These are phyloP conservation scores for Acrocalymma vagum DNA, from an alignment of 2,329 filamentous ascomycete species.

Conservation along the genomic window DNA sequence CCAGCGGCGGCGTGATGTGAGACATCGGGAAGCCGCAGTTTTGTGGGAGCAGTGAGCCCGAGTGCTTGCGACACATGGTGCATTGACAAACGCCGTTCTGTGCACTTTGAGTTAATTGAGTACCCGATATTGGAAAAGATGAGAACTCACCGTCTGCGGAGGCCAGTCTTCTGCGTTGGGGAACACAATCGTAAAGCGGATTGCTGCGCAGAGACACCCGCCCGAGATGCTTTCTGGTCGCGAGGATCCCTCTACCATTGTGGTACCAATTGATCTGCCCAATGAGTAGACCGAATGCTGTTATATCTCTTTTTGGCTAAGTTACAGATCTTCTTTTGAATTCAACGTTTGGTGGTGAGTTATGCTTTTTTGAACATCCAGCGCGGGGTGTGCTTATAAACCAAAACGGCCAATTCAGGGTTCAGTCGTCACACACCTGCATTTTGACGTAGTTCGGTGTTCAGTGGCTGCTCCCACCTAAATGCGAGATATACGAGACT, in stretches of 20 bases:
- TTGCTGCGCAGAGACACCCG: slow-evolving; percentile 34
- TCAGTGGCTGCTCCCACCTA: slow-evolving; percentile 2
- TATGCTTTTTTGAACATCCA: background rate
- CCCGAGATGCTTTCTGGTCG: slow-evolving; percentile 26
- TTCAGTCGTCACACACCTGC: slow-evolving; percentile 1
- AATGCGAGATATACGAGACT: slow-evolving; percentile 4
- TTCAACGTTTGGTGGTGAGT: too few species aligned
- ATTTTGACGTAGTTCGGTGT: background rate
- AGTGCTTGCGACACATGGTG: slow-evolving; percentile 38
- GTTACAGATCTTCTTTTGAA: slow-evolving; percentile 3
- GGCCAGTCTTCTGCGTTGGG: slow-evolving; percentile 29
- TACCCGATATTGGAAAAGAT: background rate
- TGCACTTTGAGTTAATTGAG: background rate
- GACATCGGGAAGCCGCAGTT: slow-evolving; percentile 21
- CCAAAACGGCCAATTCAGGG: too few species aligned
- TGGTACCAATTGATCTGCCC: too few species aligned
- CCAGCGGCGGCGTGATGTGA: slow-evolving; percentile 22
- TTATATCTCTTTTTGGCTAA: slow-evolving; percentile 1
- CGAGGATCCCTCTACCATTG: too few species aligned
- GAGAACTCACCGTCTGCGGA: slow-evolving; percentile 21
- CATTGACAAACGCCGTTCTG: slow-evolving; percentile 39
- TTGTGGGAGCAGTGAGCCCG: slow-evolving; percentile 31
- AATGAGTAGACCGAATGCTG: too few species aligned
- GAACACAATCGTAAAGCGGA: slow-evolving; percentile 30
- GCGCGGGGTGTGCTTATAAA: too few species aligned